Conservation (phyloP, 352 stramenopile species). For the Pythium apleroticum region DNA sequence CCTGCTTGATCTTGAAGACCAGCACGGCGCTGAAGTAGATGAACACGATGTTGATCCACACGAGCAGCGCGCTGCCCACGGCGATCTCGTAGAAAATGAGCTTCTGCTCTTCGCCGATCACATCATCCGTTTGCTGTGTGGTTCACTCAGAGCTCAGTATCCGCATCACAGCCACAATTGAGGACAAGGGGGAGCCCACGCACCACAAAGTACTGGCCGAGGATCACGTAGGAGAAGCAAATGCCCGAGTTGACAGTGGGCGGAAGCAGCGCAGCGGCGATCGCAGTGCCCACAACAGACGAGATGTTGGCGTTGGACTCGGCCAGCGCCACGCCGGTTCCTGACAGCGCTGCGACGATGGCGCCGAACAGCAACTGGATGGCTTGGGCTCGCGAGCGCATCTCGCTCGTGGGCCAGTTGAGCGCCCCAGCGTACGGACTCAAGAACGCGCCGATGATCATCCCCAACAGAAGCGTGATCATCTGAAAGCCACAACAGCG, state of each 20-base stretch:
- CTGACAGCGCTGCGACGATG: slow-evolving; percentile 73
- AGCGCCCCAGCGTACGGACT: slow-evolving; percentile 75
- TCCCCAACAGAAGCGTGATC: slow-evolving; percentile 75
- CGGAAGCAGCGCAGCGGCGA: slow-evolving; percentile 76
- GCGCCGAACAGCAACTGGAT: slow-evolving; percentile 83
- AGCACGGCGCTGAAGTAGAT: slow-evolving; percentile 86
- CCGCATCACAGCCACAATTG: background rate
- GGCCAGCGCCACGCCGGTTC: slow-evolving; percentile 71
- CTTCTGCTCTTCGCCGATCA: slow-evolving; percentile 81
- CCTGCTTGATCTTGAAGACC: slow-evolving; percentile 90
- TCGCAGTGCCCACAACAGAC: slow-evolving; percentile 88
- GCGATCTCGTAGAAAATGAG: slow-evolving; percentile 88
- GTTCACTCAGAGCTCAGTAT: too few relatives aligned
- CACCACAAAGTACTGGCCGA: slow-evolving; percentile 85
- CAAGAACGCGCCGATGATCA: slow-evolving; percentile 78
- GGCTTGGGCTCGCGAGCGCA: slow-evolving; percentile 73
- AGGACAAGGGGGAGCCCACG: slow-evolving; percentile 4
- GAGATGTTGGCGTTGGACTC: slow-evolving; percentile 89
- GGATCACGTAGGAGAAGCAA: slow-evolving; percentile 85
- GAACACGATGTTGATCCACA: slow-evolving; percentile 89
- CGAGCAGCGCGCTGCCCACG: slow-evolving; percentile 73
- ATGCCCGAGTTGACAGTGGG: slow-evolving; percentile 87
- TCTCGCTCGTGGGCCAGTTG: slow-evolving; percentile 84
- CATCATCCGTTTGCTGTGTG: slow-evolving; percentile 54
- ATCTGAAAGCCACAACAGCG: slow-evolving; percentile 32